Evolutionary conservation across 208 protist species (phyloP).

Genomic region (Crithidia sp.): DNA sequence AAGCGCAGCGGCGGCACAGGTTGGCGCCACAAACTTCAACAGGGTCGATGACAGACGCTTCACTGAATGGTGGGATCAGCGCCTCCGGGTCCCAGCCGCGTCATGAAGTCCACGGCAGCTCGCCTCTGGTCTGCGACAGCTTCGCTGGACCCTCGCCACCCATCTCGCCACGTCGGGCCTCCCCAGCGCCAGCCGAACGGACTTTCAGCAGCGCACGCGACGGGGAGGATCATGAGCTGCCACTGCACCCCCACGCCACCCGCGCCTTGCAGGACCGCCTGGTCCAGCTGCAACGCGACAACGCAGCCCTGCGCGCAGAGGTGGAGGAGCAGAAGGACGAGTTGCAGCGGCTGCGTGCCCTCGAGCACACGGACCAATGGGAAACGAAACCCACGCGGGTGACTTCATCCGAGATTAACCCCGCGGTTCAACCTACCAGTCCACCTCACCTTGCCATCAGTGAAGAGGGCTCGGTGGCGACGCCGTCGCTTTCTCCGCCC

Average conservation of each 20-base stretch:
- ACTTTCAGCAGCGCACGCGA: background rate
- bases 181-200: background rate
- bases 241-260: constrained; percentile 8
- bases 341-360: constrained; percentile 2
- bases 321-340: constrained; percentile 12
- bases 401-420: background rate
- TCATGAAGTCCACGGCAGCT: background rate
- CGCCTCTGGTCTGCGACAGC: background rate
- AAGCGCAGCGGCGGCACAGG: no score
- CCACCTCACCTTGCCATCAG: background rate
- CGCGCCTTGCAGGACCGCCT: constrained; percentile 1
- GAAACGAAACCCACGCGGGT: background rate
- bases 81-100: background rate
- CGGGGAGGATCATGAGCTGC: constrained; percentile 16
- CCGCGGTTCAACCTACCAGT: background rate
- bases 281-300: background rate
- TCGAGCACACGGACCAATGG: background rate
- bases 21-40: constrained; percentile 9
- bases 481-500: background rate
- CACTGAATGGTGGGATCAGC: background rate
- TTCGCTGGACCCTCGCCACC: constrained; percentile 12
- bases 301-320: background rate
- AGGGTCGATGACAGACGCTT: constrained; percentile 15
- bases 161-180: background rate
- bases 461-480: background rate